Evolutionary conservation across 441 rosid species (phyloP), one percentile per base, ranked within the genome.

Genomic region (Hura crepitans): DNA sequence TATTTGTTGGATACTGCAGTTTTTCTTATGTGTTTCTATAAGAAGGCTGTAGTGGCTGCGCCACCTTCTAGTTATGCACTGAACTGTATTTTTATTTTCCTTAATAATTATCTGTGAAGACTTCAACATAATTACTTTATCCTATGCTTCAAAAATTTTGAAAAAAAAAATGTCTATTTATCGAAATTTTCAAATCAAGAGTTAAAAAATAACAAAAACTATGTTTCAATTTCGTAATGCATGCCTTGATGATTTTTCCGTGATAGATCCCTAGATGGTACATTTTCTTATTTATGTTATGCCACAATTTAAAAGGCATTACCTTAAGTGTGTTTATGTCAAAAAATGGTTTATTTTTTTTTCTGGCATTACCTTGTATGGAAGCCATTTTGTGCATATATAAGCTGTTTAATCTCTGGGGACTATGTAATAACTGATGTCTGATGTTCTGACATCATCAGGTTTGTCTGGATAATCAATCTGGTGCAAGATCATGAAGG

Each of bases 381-480:
- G 25, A 25, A 33, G 12, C 45, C 4, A 20, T 45, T 43, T 68
- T n/a, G 64, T 37, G 8, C 15, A 35, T 9, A 4, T 55, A 9
- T 39, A 50, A 33, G 14, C 55, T 60, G 23, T 60, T 46, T 69
- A 31, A 2, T 70, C 14, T 13, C 37, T 47, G 50, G 53, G 17
- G 37, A 12, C 31, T 62, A 0, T 54, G 22, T 22, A 9, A 14
- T 54, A 70, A 33, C 56, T 73, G 18, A 22, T 35, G 33, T 69
- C 59, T 69, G 62, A 50, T 75, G 17, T 50, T 27, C 76, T 71
- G 51, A 27, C 54, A 46, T 57, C 66, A 50, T 78, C 77, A 70
- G 81, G 50, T 65, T 58, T 53, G 51, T 74, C 63, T 30, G 37
- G 68, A 79, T 63, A 66, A 27, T 56, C 30, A 17, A 58, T 66